Conservation (phyloP, 1,139 yeast species). For the Kurtzmaniella quercitrusa region DNA sequence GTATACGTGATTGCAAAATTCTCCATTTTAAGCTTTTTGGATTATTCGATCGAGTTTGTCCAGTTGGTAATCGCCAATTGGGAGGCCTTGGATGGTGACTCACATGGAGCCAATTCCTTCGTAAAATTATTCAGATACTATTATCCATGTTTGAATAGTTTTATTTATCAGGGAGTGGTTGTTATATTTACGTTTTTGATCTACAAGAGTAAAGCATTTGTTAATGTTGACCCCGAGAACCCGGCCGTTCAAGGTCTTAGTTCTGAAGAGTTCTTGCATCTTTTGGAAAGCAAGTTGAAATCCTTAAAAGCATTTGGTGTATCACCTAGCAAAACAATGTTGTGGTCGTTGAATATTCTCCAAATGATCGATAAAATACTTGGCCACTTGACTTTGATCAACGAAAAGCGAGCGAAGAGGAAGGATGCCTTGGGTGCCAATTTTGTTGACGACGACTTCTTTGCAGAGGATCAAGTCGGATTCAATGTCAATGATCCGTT, state of each 20-base stretch:
- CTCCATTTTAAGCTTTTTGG: conserved; percentile 38
- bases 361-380: conserved; percentile 30
- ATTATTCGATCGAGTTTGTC: conserved; percentile 25
- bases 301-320: conserved; percentile 19
- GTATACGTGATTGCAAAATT: conserved; percentile 29
- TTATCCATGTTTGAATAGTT: conserved; percentile 47
- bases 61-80: conserved; percentile 5
- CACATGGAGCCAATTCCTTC: conserved; percentile 18
- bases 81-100: conserved; percentile 17
- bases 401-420: conserved; percentile 16
- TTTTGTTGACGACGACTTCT: conserved; percentile 9
- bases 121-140: conserved; percentile 26
- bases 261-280: conserved; percentile 19
- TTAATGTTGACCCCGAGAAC: conserved; percentile 13
- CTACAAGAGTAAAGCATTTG: conserved; percentile 35
- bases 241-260: conserved; percentile 4
- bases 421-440: not conserved
- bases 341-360: conserved; percentile 37
- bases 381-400: conserved; percentile 25
- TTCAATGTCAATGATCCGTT: conserved; percentile 39
- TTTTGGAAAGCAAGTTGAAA: conserved; percentile 21
- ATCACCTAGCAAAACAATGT: conserved; percentile 16
- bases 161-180: conserved; percentile 49
- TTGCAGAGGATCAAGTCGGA: conserved; percentile 16
- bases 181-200: conserved; percentile 48